Conservation (phyloP, 306 rosid species). For the Dryas drummondii region DNA sequence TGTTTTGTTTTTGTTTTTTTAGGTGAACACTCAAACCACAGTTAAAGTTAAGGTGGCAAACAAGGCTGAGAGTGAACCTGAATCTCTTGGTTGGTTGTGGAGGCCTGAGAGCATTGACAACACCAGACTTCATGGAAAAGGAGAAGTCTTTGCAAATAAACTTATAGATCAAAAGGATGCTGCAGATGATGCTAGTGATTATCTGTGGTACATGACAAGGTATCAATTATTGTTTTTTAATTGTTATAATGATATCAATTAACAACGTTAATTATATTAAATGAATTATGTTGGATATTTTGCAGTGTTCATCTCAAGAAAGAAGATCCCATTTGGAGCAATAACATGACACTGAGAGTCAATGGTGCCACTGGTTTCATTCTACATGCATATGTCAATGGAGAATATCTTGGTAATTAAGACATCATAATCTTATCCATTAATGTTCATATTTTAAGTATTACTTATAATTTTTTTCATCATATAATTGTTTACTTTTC, state of each 20-base stretch:
- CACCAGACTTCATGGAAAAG: slow-evolving; percentile 25
- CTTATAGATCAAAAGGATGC: slow-evolving; percentile 49
- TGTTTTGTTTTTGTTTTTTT: neutral
- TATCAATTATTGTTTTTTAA: neutral
- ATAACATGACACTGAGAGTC: slow-evolving; percentile 35
- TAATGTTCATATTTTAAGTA: no score
- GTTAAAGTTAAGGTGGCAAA: slow-evolving; percentile 35
- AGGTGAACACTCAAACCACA: slow-evolving; percentile 62
- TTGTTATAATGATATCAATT: no score
- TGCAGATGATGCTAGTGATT: slow-evolving; percentile 47
- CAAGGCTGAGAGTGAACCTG: slow-evolving; percentile 43
- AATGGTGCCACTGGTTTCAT: slow-evolving; percentile 43
- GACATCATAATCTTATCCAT: no score
- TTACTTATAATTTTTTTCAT: no score
- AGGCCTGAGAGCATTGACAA: slow-evolving; percentile 40
- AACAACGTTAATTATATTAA: no score
- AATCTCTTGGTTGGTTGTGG: slow-evolving; percentile 50
- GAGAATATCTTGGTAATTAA: slow-evolving; percentile 42
- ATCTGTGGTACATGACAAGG: slow-evolving; percentile 65
- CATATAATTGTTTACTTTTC: no score
- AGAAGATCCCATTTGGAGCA: slow-evolving; percentile 47
- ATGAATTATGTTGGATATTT: neutral
- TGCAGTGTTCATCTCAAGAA: slow-evolving; percentile 31
- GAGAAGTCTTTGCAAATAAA: slow-evolving; percentile 9
- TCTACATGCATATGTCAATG: slow-evolving; percentile 50